A percentile compares a stretch with the other conserved stretches of the same genome.
phyloP scores from a whole-genome alignment of 306 rosid species.

The Cajanus cajan region DNA sequence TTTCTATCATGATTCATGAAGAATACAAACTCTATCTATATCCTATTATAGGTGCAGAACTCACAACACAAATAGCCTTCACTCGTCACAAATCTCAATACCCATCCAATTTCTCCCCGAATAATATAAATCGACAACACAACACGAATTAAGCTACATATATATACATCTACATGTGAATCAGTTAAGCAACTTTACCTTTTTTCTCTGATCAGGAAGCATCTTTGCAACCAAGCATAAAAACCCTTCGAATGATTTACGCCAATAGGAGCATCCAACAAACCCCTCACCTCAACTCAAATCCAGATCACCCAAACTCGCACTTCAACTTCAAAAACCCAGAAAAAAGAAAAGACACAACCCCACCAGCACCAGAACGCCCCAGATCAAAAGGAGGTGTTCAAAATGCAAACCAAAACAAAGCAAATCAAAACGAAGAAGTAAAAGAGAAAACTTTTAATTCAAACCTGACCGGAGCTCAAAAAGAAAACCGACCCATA shows the following conservation, averaged over 20 bases:
- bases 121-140: slow-evolving; percentile 1
- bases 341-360: slow-evolving; percentile 24
- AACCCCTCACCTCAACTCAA: slow-evolving; percentile 42
- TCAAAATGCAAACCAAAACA: slow-evolving; percentile 29
- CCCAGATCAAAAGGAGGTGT: slow-evolving; percentile 35
- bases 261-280: slow-evolving; percentile 46
- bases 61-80: slow-evolving; percentile 20
- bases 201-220: slow-evolving; percentile 90
- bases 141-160: slow-evolving; percentile 13
- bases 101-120: not conserved
- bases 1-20: slow-evolving; percentile 2
- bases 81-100: slow-evolving; percentile 8
- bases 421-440: not conserved
- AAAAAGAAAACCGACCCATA: slow-evolving; percentile 24
- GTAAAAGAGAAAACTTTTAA: slow-evolving; percentile 28
- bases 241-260: slow-evolving; percentile 32
- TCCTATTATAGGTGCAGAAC: not conserved
- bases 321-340: slow-evolving; percentile 36
- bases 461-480: slow-evolving; percentile 4
- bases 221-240: slow-evolving; percentile 59
- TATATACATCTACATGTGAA: not conserved
- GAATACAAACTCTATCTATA: not conserved
- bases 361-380: slow-evolving; percentile 32
- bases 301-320: slow-evolving; percentile 50
- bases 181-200: slow-evolving; percentile 54